A percentile compares a stretch with the other conserved stretches of the same genome.
These are phyloP conservation scores for Gymnopilus dilepis DNA, from an alignment of 768 basidiomycete species.

Conservation along the genomic window DNA sequence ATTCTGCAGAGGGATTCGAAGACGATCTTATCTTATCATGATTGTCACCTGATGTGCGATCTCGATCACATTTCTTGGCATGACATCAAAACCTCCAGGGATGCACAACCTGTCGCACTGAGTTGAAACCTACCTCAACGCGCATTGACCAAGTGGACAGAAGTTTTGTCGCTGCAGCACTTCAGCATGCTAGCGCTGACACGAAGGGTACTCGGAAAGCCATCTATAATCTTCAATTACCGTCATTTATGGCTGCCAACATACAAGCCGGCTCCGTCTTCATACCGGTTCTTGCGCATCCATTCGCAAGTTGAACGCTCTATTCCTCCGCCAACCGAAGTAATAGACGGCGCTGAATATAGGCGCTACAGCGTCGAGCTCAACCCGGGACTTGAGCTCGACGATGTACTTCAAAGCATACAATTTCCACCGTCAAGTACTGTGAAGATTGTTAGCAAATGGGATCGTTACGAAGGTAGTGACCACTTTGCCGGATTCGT, in stretches of 20 bases:
- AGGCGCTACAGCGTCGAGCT: neutral
- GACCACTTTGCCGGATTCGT: neutral
- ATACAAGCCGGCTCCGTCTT: neutral
- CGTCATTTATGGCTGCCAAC: neutral
- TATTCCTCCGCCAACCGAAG: neutral
- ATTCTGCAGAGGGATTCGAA: too few relatives aligned
- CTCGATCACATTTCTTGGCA: neutral
- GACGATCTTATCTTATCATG: too few relatives aligned
- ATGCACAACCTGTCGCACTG: too few relatives aligned
- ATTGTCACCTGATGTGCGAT: too few relatives aligned
- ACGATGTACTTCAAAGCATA: neutral
- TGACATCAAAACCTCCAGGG: neutral
- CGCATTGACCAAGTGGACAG: neutral
- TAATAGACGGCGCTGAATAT: neutral
- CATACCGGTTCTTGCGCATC: neutral
- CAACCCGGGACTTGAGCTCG: neutral
- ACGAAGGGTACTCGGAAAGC: too few relatives aligned
- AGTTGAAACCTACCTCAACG: neutral
- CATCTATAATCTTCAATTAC: too few relatives aligned
- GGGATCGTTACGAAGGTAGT: neutral
- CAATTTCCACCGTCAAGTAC: neutral
- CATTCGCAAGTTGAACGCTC: neutral
- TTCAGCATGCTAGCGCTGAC: too few relatives aligned
- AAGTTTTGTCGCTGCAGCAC: neutral
- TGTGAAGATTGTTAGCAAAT: neutral